These are phyloP conservation scores for Zangia roseola DNA, from an alignment of 768 basidiomycete genomes.

Conservation along the genomic window DNA sequence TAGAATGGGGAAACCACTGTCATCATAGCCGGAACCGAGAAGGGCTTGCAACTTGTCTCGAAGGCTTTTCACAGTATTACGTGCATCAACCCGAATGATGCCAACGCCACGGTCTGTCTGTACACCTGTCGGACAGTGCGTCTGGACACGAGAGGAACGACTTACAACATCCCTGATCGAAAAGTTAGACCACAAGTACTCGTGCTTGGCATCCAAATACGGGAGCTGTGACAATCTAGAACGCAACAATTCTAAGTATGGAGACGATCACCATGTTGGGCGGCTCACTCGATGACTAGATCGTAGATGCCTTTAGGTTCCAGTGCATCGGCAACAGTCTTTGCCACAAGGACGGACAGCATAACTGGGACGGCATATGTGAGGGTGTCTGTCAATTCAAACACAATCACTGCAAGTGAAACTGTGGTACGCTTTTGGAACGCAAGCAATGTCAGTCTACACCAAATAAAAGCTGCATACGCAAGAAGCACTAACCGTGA, in stretches of 20 bases:
- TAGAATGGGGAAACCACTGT: constrained; percentile 87
- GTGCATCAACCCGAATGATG: constrained; percentile 65
- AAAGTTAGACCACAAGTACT: constrained; percentile 81
- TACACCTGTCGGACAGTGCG: neutral
- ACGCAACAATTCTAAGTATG: neutral
- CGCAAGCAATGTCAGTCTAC: constrained; percentile 6
- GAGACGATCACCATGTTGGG: neutral
- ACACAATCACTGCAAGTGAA: constrained; percentile 93
- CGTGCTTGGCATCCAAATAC: constrained; percentile 87
- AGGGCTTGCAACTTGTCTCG: constrained; percentile 65
- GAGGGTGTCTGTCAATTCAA: constrained; percentile 90
- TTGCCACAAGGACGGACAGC: constrained; percentile 73
- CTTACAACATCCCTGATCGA: constrained; percentile 79
- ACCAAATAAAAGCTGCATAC: neutral
- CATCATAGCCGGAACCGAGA: constrained; percentile 59
- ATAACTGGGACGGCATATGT: constrained; percentile 91
- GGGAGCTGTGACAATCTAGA: constrained; percentile 78
- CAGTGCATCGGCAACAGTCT: constrained; percentile 34
- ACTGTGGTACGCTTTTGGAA: constrained; percentile 76
- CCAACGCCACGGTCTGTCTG: constrained; percentile 70
- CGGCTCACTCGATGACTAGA: constrained; percentile 76
- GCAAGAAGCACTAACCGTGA: constrained; percentile 56
- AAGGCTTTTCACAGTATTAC: constrained; percentile 77
- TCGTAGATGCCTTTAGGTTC: constrained; percentile 93
- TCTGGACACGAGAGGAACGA: constrained; percentile 3